phyloP scores from a whole-genome alignment of 2,329 filamentous ascomycete genomes.

The Sclerotinia subarctica region DNA sequence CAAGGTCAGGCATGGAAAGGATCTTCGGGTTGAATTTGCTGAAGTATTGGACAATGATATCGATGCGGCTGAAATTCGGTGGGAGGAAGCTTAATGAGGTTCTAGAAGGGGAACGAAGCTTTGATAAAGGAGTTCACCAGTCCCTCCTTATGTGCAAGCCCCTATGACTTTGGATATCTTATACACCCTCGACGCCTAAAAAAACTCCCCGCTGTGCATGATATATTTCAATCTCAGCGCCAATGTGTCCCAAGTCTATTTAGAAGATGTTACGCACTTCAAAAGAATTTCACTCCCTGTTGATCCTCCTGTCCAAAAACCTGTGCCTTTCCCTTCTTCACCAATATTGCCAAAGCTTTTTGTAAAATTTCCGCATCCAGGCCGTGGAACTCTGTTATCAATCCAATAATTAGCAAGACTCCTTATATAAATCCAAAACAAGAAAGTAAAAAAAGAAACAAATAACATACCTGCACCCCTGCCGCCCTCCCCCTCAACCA shows the following conservation, averaged over 20 bases:
- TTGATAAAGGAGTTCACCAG: background rate
- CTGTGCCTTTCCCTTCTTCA: slow-evolving; percentile 88
- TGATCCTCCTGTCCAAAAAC: slow-evolving; percentile 88
- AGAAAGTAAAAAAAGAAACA: background rate
- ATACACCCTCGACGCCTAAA: background rate
- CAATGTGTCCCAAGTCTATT: background rate
- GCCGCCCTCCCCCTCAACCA: slow-evolving; percentile 82
- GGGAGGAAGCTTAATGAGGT: background rate
- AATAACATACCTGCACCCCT: slow-evolving; percentile 55
- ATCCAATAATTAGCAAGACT: slow-evolving; percentile 3
- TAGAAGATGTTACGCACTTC: background rate
- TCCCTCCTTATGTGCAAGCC: background rate
- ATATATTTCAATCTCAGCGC: background rate
- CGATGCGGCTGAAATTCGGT: background rate
- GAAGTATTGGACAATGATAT: background rate
- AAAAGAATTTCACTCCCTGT: slow-evolving; percentile 96
- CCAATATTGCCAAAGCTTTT: slow-evolving; percentile 74
- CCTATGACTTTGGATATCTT: background rate
- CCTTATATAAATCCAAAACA: background rate
- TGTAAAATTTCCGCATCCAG: slow-evolving; percentile 80
- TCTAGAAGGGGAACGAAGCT: background rate
- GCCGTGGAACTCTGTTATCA: slow-evolving; percentile 69
- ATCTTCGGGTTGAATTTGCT: background rate
- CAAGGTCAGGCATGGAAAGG: background rate
- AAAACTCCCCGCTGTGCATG: background rate